A percentile compares a stretch with the other conserved stretches of the same genome.
phyloP scores from a whole-genome alignment of 345 rosid genomes.

The Corymbia maculata region DNA sequence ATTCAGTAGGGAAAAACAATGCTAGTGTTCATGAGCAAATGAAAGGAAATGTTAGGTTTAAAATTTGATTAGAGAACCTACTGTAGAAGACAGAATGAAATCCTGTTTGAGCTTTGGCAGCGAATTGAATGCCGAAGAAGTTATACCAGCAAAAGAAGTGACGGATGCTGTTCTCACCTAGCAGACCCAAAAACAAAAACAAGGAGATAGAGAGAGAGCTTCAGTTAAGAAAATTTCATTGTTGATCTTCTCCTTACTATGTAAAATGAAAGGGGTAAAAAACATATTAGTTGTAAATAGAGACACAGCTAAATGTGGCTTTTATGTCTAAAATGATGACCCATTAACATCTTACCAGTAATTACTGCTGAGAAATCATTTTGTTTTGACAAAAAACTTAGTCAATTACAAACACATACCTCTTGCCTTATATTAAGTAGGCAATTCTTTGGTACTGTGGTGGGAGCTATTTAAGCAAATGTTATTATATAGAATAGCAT shows the following conservation, averaged over 20 bases:
- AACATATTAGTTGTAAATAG: not conserved
- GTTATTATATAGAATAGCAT: not conserved
- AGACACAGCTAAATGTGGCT: not conserved
- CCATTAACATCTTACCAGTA: not conserved
- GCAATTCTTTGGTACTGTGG: not conserved
- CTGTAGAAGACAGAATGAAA: constrained; percentile 59
- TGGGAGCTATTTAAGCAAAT: not conserved
- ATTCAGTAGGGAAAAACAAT: not conserved
- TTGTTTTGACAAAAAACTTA: not conserved
- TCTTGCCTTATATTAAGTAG: not conserved
- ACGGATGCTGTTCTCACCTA: constrained; percentile 82
- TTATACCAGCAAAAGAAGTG: constrained; percentile 94
- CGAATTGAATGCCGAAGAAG: constrained; percentile 60
- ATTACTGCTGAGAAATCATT: not conserved
- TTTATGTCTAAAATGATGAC: not conserved
- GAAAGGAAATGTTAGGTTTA: not conserved
- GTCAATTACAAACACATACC: not conserved
- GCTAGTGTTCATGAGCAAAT: not conserved
- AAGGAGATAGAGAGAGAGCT: not conserved
- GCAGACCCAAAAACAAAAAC: not conserved
- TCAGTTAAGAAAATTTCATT: not conserved
- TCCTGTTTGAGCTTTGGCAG: constrained; percentile 46
- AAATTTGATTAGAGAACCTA: constrained; percentile 18
- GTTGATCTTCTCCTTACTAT: not conserved
- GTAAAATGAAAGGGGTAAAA: not conserved